Base-by-base conservation (phyloP, 768 basidiomycete genomes). In the Leccinum rimulosum region DNA sequence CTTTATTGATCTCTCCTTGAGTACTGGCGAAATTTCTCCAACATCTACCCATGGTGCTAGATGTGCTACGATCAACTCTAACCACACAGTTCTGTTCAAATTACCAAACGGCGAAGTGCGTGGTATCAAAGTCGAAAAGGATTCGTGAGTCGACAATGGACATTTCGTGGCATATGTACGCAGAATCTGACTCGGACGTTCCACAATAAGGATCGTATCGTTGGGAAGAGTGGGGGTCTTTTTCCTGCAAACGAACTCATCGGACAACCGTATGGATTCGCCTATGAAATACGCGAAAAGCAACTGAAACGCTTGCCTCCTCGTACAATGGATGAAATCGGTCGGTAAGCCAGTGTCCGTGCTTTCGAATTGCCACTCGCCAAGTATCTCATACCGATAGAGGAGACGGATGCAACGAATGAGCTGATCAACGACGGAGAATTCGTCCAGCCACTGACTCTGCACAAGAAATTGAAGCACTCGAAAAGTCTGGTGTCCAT, bases 321-420 rank as follows among this genome's bases (percentile, higher is more conserved):
- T 48, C 81, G 77, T 54, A 83, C 82, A 10, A 73, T 92, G 67
- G 83, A 88, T 67, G 93, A 95, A 75, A 81, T 95, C 65, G 93
- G 94, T 93, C 73, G 51, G 66, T 64, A 57, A 54, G 38, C 59
- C 28, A 31, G 19, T 57, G 14, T 55, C 56, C 54, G 14, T 60
- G 6, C 43, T 40, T 12, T 52, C 7, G 52, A 52, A 30, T 55
- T 8, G 10, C 55, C 52, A n/a, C n/a, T 30, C 31, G 22, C 40
- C 59, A 10, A 71, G 17, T 17, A 31, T 54, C 15, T 9, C 4
- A 12, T 33, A 10, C 17, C 38, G 38, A 10, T 65, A 96, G 96
- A 95, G 85, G 96, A 98, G 68, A 98, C 95, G 12, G 89, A 91
- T 54, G 96, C 95, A 2, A 99, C 95, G 4, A 99, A 99, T 67